Base-by-base conservation (phyloP, 805 yeast species). In the Candida ascalaphidarum region DNA sequence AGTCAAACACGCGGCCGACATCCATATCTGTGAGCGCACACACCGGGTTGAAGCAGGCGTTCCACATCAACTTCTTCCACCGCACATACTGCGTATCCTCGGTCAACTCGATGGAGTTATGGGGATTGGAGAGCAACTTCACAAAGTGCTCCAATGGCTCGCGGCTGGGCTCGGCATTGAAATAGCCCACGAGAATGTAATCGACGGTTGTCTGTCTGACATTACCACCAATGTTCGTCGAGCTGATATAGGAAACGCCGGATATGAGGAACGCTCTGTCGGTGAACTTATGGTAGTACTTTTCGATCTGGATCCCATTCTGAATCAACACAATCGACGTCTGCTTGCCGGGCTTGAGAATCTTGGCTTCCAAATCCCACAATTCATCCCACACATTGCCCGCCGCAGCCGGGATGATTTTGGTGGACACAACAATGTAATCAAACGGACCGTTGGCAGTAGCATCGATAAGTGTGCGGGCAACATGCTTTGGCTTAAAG, bases 51-150 rank as follows among this genome's bases (percentile, higher is more conserved):
- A 75, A 58, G 1, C 78, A 57, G 13, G 82, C 77, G 48, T 81
- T 81, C 55, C 80, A 81, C 10, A 81, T 65, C 36, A 81, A 61
- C 48, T 81, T 81, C 32, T 65, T 56, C 74, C 82, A 78, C 39
- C 94, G 61, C 22, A 69, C 59, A 48, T 48, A 60, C 46, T 64
- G 64, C 25, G 68, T 71, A 39, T 71, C 61, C 7, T 60, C 58
- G 30, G 56, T 64, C 32, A 61, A 60, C 5, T 26, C 40, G 37
- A 65, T 55, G 2, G 46, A 35, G 38, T 73, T 73, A 26, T 55
- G 44, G 5, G 57, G 65, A 28, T 64, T 64, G 16, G 52, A 39
- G 49, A 74, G 76, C 12, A 75, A 31, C 3, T 48, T 46, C 11
- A 68, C 61, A 40, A 74, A 70, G 4, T 68, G 65, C 21, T 65